Base-by-base conservation (phyloP, 2,329 filamentous ascomycete species). In the Cladosporium sphaerospermum region DNA sequence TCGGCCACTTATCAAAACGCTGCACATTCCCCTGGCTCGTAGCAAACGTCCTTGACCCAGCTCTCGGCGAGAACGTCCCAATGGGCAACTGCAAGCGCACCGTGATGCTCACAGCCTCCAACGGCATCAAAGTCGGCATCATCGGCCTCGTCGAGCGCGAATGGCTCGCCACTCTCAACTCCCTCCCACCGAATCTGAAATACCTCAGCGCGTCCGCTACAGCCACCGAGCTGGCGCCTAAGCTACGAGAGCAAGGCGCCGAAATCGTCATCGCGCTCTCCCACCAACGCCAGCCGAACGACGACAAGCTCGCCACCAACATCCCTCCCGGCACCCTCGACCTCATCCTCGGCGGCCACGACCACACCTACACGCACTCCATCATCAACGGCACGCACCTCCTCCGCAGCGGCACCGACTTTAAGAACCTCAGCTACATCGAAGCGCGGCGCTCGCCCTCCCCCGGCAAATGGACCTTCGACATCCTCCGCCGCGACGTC, bases 1-100 rank as follows among this genome's bases (percentile, higher is more conserved):
- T 91, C 67, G 77, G 82, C 53, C 78, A 89, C 63, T 75, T 96
- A 45, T 78, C 84, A 4, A 75, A 76, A 33, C 84, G 89, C 66
- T 95, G 89, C 72, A 79, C 78, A 18, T 96, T 96, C 61, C 90
- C 90, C 3, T 96, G 91, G 90, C 79, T 96, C 1, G 78, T 95
- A 13, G 89, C 89, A 59, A 96, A 96, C 68, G 85, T 95, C 8
- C 76, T 93, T 23, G 90, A 96, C 69, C 88, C 88, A 1, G 88
- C 84, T 0, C 76, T 95, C 9, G 90, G 90, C 36, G 80, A 88
- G 1, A 75, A 81, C 47, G 81, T 88, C 0, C 82, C 89, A 3
- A 80, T 96, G 31, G 90, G 85, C 11, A 83, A 89, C 61, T 88
- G 86, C 52, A 77, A 82, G 61, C 84, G 84, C 65, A 93, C 88